Base-by-base conservation (phyloP, 2,329 filamentous ascomycete species). In the Colletotrichum incanum region DNA sequence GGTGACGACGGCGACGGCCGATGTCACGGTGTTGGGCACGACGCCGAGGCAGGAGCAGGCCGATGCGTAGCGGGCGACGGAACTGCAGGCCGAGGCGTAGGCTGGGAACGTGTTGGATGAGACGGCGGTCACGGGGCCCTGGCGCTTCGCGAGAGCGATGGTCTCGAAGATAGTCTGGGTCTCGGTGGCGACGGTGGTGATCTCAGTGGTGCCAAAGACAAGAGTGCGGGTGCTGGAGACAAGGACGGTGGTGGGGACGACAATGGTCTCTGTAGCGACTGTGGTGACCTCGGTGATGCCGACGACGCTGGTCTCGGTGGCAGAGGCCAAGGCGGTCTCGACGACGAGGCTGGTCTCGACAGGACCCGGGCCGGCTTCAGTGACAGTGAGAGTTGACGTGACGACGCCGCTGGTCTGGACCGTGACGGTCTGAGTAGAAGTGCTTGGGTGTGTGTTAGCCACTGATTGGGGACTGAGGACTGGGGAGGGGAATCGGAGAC, bases 21-120 rank as follows among this genome's bases (percentile, higher is more conserved):
- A 73, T 9, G 76, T 77, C 49, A 63, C 74, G 9, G 76, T 77
- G 54, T 26, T 65, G 16, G 71, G 70, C 7, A 58, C 49, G n/a
- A 77, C 72, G 18, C 77, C 77, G 50, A 77, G 56, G 69, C 77
- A 78, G 7, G 71, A 74, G 74, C 77, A 78, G 20, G 77, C 77
- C 31, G 75, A 77, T 31, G 74, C 73, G 61, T 78, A 78, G 45
- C 67, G 62, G n/a, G 66, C 70, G 28, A 70, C 54, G 37, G 71
- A 71, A 43, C 69, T 73, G 69, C 77, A 78, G 18, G 76, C 74
- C 6, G 76, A 73, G 5, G 76, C 76, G 55, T 78, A 78, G 2
- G 63, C 65, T 6, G 76, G 76, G 50, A 77, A 67, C 14, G 66
- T 52, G 41, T n/a, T 52, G 39, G 52, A n/a, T 1, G 62, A 64